Evolutionary conservation across 495 filamentous ascomycete species (phyloP).

Genomic region (Cetradonia linearis): DNA sequence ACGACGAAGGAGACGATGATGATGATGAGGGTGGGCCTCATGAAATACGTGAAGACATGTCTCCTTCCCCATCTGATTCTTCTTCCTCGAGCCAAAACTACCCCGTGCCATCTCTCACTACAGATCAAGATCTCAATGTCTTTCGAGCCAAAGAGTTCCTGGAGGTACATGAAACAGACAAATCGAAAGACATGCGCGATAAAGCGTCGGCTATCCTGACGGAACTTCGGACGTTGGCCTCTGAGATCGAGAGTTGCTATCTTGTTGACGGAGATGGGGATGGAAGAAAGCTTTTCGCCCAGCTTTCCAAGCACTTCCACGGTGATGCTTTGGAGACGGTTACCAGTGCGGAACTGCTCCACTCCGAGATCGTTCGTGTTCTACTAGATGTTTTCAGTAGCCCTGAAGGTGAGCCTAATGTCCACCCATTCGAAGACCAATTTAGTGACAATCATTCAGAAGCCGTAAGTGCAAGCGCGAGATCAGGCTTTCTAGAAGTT

Average conservation of each 20-base stretch:
- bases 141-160: conserved; percentile 71
- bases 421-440: neutral
- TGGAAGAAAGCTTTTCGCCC: conserved; percentile 58
- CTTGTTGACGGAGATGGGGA: conserved; percentile 41
- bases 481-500: conserved; percentile 81
- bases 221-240: conserved; percentile 59
- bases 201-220: conserved; percentile 67
- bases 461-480: conserved; percentile 39
- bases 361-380: conserved; percentile 76
- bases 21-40: conserved; percentile 50
- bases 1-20: conserved; percentile 42
- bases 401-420: conserved; percentile 31
- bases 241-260: conserved; percentile 61
- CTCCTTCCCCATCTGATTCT: conserved; percentile 56
- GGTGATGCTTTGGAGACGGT: conserved; percentile 81
- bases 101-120: conserved; percentile 41
- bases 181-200: conserved; percentile 57
- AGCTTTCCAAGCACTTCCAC: conserved; percentile 78
- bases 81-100: conserved; percentile 41
- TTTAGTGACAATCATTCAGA: conserved; percentile 23
- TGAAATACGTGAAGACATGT: conserved; percentile 53
- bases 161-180: conserved; percentile 67
- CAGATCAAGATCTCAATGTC: conserved; percentile 61
- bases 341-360: conserved; percentile 91
- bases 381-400: conserved; percentile 75